A percentile compares a stretch with the other conserved stretches of the same genome.
Evolutionary conservation across 352 stramenopile species (phyloP).

Genomic region (Elongisporangium undulatum): DNA sequence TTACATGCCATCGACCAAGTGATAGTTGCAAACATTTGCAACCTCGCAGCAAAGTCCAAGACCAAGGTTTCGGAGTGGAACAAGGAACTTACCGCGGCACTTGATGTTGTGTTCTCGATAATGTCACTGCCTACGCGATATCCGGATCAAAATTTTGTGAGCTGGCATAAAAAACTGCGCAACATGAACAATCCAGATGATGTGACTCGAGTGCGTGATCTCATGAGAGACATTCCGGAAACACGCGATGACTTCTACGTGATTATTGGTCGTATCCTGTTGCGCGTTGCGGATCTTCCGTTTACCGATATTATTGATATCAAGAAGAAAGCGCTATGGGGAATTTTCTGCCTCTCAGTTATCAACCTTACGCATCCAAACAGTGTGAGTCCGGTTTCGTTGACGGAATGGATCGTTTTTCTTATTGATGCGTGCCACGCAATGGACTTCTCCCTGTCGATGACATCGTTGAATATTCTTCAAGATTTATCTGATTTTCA

Average conservation of each 20-base stretch:
- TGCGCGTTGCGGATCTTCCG: slow-evolving; percentile 68
- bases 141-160: slow-evolving; percentile 71
- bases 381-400: slow-evolving; percentile 31
- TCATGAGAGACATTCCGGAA: slow-evolving; percentile 52
- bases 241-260: slow-evolving; percentile 61
- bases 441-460: slow-evolving; percentile 70
- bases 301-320: slow-evolving; percentile 75
- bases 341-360: slow-evolving; percentile 69
- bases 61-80: slow-evolving; percentile 77
- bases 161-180: slow-evolving; percentile 69
- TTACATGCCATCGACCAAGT: slow-evolving; percentile 80
- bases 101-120: slow-evolving; percentile 78
- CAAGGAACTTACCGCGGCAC: slow-evolving; percentile 66
- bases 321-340: slow-evolving; percentile 79
- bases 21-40: slow-evolving; percentile 81
- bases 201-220: slow-evolving; percentile 24
- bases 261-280: slow-evolving; percentile 67
- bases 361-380: slow-evolving; percentile 41
- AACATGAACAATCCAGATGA: slow-evolving; percentile 3
- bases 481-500: slow-evolving; percentile 81
- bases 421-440: slow-evolving; percentile 79
- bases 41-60: slow-evolving; percentile 55
- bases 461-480: slow-evolving; percentile 69
- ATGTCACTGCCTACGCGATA: slow-evolving; percentile 69
- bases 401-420: slow-evolving; percentile 77